These are phyloP conservation scores for Sonneratia alba DNA, from an alignment of 345 rosid genomes.

Conservation along the genomic window DNA sequence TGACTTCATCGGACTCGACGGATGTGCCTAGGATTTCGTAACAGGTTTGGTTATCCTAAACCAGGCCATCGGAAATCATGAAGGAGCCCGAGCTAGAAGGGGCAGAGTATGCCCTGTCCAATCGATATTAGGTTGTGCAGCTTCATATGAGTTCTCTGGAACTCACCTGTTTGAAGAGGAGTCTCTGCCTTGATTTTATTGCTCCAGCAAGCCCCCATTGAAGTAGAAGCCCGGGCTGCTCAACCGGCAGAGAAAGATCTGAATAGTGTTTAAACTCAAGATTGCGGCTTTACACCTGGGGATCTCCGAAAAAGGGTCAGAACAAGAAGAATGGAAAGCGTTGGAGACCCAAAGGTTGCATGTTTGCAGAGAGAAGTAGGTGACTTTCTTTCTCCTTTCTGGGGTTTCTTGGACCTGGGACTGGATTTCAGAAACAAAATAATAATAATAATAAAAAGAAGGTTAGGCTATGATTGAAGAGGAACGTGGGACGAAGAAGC, in stretches of 20 bases:
- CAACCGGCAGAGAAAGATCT: neutral
- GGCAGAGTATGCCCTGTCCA: no score
- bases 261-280: neutral
- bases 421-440: neutral
- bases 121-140: no score
- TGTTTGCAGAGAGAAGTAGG: neutral
- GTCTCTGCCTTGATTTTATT: conserved; percentile 13
- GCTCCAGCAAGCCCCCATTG: conserved; percentile 14
- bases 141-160: neutral
- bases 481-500: neutral
- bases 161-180: conserved; percentile 8
- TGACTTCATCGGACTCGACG: neutral
- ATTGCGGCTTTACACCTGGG: neutral
- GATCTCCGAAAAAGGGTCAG: neutral
- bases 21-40: neutral
- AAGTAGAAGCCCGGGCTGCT: neutral
- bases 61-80: neutral
- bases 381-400: neutral
- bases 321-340: neutral
- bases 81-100: neutral
- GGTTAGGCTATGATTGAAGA: neutral
- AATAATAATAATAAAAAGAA: no score
- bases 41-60: neutral
- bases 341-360: neutral
- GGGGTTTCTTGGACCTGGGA: neutral